Conservation (phyloP, 1,139 yeast genomes). For the Pichia sp. region DNA sequence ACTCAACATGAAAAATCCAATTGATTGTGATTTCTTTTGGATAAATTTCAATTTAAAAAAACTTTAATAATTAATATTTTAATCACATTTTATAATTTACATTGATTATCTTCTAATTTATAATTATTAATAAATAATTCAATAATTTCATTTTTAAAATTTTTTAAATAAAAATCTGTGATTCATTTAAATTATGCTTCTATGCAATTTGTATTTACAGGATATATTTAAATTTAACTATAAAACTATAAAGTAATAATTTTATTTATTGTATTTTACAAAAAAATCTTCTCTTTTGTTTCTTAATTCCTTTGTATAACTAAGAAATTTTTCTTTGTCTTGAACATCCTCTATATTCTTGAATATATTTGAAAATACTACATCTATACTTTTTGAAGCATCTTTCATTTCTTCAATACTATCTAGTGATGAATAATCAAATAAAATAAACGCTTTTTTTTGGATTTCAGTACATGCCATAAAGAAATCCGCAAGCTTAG, state of each 20-base stretch:
- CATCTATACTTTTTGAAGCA: slow-evolving; percentile 25
- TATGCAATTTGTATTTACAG: too few relatives aligned
- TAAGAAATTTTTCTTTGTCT: slow-evolving; percentile 20
- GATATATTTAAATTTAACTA: too few relatives aligned
- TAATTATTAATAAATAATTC: too few relatives aligned
- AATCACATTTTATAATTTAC: too few relatives aligned
- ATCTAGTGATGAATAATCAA: slow-evolving; percentile 27
- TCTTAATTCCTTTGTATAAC: slow-evolving; percentile 25
- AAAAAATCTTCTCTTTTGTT: slow-evolving; percentile 25
- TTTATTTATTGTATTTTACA: slow-evolving; percentile 22
- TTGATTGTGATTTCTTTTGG: slow-evolving; percentile 13
- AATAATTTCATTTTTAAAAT: too few relatives aligned
- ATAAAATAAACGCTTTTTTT: slow-evolving; percentile 26
- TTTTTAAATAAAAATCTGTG: too few relatives aligned
- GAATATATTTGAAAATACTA: slow-evolving; percentile 23
- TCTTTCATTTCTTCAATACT: slow-evolving; percentile 24
- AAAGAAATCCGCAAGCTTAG: slow-evolving; percentile 24
- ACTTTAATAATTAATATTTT: background rate
- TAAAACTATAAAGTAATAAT: too few relatives aligned
- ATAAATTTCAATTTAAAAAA: background rate
- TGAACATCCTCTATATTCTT: slow-evolving; percentile 22
- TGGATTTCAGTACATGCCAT: slow-evolving; percentile 28
- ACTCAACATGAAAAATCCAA: slow-evolving; percentile 86
- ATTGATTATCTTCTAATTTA: too few relatives aligned
- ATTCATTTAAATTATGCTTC: too few relatives aligned